These are phyloP conservation scores for Crassisporium funariophilum DNA, from an alignment of 768 basidiomycete species.

Conservation along the genomic window DNA sequence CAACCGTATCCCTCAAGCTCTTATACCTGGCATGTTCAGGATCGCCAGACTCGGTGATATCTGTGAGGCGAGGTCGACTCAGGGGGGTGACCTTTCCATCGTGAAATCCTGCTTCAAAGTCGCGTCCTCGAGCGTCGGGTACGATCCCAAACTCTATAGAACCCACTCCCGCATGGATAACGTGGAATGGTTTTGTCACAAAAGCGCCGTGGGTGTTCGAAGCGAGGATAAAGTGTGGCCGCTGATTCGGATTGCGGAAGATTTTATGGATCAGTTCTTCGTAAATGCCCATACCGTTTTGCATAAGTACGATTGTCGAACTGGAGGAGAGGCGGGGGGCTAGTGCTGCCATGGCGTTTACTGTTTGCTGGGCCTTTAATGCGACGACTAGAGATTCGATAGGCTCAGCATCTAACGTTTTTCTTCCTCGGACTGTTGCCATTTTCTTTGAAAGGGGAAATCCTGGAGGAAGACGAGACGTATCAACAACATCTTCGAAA, in stretches of 20 bases:
- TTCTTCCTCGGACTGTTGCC: background rate
- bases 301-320: slow-evolving; percentile 88
- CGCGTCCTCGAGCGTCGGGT: slow-evolving; percentile 61
- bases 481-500: slow-evolving; percentile 29
- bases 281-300: slow-evolving; percentile 94
- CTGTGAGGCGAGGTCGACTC: slow-evolving; percentile 49
- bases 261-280: slow-evolving; percentile 68
- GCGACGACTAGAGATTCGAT: slow-evolving; percentile 85
- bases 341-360: slow-evolving; percentile 58
- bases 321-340: slow-evolving; percentile 60
- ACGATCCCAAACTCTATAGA: slow-evolving; percentile 78
- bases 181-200: slow-evolving; percentile 49
- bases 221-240: slow-evolving; percentile 86
- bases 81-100: slow-evolving; percentile 38
- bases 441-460: no score
- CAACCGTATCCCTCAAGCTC: slow-evolving; percentile 68
- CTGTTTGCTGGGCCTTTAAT: slow-evolving; percentile 72
- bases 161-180: slow-evolving; percentile 74
- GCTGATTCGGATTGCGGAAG: slow-evolving; percentile 70
- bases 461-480: no score
- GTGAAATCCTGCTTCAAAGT: slow-evolving; percentile 60
- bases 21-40: slow-evolving; percentile 47
- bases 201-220: slow-evolving; percentile 83
- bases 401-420: slow-evolving; percentile 16
- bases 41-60: slow-evolving; percentile 49